A percentile compares a stretch with the other conserved stretches of the same genome.
Evolutionary conservation across 176 grass and related monocot genomes (phyloP).

Genomic region (Calamus simplicifolius): DNA sequence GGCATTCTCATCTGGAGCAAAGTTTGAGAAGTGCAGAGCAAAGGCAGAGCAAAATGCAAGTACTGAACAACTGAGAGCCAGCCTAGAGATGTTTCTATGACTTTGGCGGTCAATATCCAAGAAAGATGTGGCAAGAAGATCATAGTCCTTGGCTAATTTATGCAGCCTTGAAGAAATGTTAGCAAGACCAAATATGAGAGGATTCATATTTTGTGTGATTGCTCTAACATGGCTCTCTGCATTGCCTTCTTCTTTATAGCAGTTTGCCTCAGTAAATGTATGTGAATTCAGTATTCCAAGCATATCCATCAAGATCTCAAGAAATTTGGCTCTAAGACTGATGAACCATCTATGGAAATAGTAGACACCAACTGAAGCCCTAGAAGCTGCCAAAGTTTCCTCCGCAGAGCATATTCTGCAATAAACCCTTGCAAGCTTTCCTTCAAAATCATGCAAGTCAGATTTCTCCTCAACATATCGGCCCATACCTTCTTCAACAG

Average conservation of each 20-base stretch:
- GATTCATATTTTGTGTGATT: slow-evolving; percentile 18
- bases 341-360: slow-evolving; percentile 91
- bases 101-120: slow-evolving; percentile 54
- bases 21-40: slow-evolving; percentile 39
- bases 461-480: slow-evolving; percentile 8
- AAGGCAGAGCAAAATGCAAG: slow-evolving; percentile 68
- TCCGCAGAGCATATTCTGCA: slow-evolving; percentile 48
- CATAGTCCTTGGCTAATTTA: slow-evolving; percentile 64
- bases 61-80: slow-evolving; percentile 66
- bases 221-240: slow-evolving; percentile 5
- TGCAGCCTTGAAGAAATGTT: slow-evolving; percentile 44
- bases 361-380: slow-evolving; percentile 26
- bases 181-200: slow-evolving; percentile 36
- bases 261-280: background rate
- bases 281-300: slow-evolving; percentile 37
- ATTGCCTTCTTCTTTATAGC: slow-evolving; percentile 14
- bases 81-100: slow-evolving; percentile 34
- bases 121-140: slow-evolving; percentile 69
- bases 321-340: slow-evolving; percentile 57
- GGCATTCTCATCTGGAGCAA: slow-evolving; percentile 5
- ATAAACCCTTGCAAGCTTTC: slow-evolving; percentile 44
- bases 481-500: slow-evolving; percentile 31
- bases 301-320: slow-evolving; percentile 46
- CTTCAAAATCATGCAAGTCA: slow-evolving; percentile 34
- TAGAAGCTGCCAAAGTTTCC: slow-evolving; percentile 32